Conservation (phyloP, 2,329 filamentous ascomycete species). For the Ceratocystis eucalypticola region DNA sequence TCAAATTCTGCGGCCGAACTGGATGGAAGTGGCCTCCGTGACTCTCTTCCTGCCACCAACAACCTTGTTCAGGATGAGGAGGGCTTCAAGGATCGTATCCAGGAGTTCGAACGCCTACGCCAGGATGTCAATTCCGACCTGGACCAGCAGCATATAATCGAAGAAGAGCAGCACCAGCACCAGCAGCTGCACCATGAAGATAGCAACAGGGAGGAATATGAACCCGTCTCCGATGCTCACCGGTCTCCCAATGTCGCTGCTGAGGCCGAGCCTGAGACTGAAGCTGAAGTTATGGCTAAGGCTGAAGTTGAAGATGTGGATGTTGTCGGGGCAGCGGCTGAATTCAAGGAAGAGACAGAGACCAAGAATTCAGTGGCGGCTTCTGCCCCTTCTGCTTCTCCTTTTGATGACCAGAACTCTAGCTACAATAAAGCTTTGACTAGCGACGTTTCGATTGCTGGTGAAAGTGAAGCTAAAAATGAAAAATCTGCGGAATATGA, state of each 20-base stretch:
- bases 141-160: slow-evolving; percentile 28
- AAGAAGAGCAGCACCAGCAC: slow-evolving; percentile 25
- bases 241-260: background rate
- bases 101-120: slow-evolving; percentile 69
- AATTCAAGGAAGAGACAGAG: background rate
- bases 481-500: background rate
- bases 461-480: background rate
- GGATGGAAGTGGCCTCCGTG: background rate
- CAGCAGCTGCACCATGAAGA: slow-evolving; percentile 16
- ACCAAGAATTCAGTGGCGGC: background rate
- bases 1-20: background rate
- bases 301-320: background rate
- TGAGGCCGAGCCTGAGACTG: background rate
- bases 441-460: background rate
- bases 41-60: slow-evolving; percentile 34
- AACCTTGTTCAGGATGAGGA: slow-evolving; percentile 42
- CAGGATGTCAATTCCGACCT: slow-evolving; percentile 47
- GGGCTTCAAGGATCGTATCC: slow-evolving; percentile 57
- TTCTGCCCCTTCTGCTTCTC: background rate
- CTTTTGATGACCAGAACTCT: background rate
- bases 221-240: background rate
- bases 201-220: background rate
- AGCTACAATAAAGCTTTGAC: background rate
- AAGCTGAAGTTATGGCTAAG: background rate
- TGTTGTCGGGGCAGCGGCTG: background rate